These are phyloP conservation scores for Chlamydomonas schloesseri DNA, from an alignment of 139 green algal genomes.

Conservation along the genomic window DNA sequence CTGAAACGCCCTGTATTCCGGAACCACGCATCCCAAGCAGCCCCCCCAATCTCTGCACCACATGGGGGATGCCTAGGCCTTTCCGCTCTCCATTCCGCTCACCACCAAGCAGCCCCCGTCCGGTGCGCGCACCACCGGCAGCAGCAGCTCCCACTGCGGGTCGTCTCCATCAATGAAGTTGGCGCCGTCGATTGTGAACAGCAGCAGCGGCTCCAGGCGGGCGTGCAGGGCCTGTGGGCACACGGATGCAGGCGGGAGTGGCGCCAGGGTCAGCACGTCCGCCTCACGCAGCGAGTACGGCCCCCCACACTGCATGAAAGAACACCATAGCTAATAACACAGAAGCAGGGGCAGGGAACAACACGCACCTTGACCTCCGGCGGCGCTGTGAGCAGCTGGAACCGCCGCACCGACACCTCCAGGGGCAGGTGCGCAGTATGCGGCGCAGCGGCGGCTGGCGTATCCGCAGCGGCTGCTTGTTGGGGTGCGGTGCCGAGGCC, in stretches of 20 bases:
- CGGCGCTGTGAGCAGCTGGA: conserved; percentile 40
- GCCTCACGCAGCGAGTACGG: too few species aligned
- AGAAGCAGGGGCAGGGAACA: too few species aligned
- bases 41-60: too few species aligned
- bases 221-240: conserved; percentile 75
- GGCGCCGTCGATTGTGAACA: conserved; percentile 91
- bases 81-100: background rate
- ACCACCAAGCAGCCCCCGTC: conserved; percentile 42
- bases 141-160: conserved; percentile 80
- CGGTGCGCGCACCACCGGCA: conserved; percentile 53
- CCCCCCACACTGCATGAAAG: background rate
- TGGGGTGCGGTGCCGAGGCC: background rate
- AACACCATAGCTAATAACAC: background rate
- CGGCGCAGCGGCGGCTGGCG: background rate
- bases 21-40: too few species aligned
- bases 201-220: conserved; percentile 83
- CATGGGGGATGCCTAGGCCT: too few species aligned
- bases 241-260: background rate
- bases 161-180: conserved; percentile 82
- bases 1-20: too few species aligned
- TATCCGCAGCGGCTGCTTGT: background rate
- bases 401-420: conserved; percentile 40
- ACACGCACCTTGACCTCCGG: conserved; percentile 55
- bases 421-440: background rate
- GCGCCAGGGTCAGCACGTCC: too few species aligned